These are phyloP conservation scores for Leishmania major DNA, from an alignment of 208 protist species.

Conservation along the genomic window DNA sequence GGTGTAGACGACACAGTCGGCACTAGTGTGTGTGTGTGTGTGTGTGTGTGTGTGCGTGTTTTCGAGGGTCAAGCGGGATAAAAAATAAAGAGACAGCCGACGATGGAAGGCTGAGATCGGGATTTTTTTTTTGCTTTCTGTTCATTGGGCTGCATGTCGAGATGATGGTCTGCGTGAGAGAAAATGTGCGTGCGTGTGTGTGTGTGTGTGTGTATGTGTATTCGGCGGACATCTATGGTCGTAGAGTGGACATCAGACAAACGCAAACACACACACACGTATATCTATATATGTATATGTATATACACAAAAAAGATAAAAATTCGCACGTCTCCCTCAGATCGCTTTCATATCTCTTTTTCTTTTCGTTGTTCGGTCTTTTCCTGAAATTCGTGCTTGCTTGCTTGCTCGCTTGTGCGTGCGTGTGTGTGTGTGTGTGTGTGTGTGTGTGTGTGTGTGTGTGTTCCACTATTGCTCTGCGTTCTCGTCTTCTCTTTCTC, in stretches of 20 bases:
- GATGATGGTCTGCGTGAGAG: background rate
- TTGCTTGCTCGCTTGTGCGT: background rate
- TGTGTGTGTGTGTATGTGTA: background rate
- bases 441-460: background rate
- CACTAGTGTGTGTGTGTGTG: background rate
- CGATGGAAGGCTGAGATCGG: background rate
- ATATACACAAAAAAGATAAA: background rate
- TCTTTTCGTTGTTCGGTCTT: background rate
- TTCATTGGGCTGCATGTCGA: background rate
- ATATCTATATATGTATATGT: background rate
- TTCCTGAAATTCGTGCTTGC: background rate
- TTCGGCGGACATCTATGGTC: background rate
- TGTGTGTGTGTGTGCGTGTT: background rate
- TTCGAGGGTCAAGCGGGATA: background rate
- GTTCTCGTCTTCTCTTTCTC: background rate
- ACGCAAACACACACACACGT: background rate
- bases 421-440: background rate
- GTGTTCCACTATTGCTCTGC: background rate
- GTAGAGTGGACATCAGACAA: background rate
- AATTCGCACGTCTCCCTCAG: background rate
- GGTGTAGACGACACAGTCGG: background rate
- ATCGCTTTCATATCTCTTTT: background rate
- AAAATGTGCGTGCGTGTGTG: background rate
- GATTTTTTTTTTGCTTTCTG: background rate
- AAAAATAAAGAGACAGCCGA: background rate